Evolutionary conservation across 805 yeast species (phyloP).

Genomic region (Zygosaccharomyces rouxii): DNA sequence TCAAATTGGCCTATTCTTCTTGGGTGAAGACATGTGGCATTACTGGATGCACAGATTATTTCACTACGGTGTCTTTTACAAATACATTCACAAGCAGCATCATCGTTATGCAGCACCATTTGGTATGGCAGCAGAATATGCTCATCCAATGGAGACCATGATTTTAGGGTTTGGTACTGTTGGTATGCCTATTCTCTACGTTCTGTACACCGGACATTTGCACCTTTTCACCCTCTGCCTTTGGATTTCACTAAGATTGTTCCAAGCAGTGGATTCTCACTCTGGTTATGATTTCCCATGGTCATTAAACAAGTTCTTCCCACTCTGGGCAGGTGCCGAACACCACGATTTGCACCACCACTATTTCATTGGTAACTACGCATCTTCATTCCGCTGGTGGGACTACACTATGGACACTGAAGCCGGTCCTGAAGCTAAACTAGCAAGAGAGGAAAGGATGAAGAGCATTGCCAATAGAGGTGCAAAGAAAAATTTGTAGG

Average conservation of each 20-base stretch:
- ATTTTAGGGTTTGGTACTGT: slow-evolving; percentile 88
- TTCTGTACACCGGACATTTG: slow-evolving; percentile 61
- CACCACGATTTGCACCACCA: slow-evolving; percentile 95
- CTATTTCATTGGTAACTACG: slow-evolving; percentile 86
- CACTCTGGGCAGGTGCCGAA: slow-evolving; percentile 95
- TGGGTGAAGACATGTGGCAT: slow-evolving; percentile 90
- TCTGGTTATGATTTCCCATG: slow-evolving; percentile 95
- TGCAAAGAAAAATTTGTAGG: slow-evolving; percentile 22
- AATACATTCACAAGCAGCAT: slow-evolving; percentile 88
- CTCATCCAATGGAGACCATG: slow-evolving; percentile 91
- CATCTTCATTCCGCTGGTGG: slow-evolving; percentile 92
- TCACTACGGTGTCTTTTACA: slow-evolving; percentile 80
- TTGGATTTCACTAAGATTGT: slow-evolving; percentile 80
- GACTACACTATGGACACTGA: slow-evolving; percentile 77
- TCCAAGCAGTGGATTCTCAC: slow-evolving; percentile 93
- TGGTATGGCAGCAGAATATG: slow-evolving; percentile 92
- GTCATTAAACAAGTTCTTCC: slow-evolving; percentile 81
- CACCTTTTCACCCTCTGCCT: slow-evolving; percentile 77
- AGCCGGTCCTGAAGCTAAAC: slow-evolving; percentile 70
- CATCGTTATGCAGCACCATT: slow-evolving; percentile 95
- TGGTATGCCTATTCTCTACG: slow-evolving; percentile 81
- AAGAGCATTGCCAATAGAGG: slow-evolving; percentile 46
- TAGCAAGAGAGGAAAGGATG: slow-evolving; percentile 58
- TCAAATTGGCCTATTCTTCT: slow-evolving; percentile 73
- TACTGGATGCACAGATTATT: slow-evolving; percentile 85